Conservation (phyloP, 225 moss, liverwort and hornwort species). For the Sphagnum tenellum region DNA sequence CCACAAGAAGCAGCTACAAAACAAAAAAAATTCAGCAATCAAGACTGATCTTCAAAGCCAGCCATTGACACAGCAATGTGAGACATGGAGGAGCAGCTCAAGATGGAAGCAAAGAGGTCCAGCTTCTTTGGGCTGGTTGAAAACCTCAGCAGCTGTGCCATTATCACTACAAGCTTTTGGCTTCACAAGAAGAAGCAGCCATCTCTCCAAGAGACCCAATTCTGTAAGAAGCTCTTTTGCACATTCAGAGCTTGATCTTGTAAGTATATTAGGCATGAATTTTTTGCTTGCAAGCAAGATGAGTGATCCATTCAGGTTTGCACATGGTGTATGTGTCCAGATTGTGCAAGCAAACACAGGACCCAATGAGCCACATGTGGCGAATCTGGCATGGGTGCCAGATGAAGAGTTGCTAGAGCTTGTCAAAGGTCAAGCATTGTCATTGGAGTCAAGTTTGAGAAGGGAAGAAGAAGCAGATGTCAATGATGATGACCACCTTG, state of each 20-base stretch:
- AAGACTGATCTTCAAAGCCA: conserved; percentile 11
- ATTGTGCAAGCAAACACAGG: conserved; percentile 68
- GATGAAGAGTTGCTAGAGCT: conserved; percentile 74
- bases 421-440: conserved; percentile 35
- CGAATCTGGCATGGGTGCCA: conserved; percentile 82
- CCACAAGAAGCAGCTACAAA: conserved; percentile 6
- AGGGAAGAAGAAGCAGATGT: conserved; percentile 12
- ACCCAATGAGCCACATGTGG: conserved; percentile 96
- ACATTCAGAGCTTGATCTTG: neutral
- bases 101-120: conserved; percentile 18
- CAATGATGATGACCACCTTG: conserved; percentile 54
- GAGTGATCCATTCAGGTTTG: too few species aligned
- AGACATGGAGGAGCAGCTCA: conserved; percentile 20
- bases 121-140: conserved; percentile 33
- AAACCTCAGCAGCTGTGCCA: conserved; percentile 15
- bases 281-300: too few species aligned
- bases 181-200: conserved; percentile 6
- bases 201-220: conserved; percentile 30
- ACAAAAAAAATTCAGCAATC: conserved; percentile 7
- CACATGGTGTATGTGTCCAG: conserved; percentile 4
- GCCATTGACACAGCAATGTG: conserved; percentile 19
- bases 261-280: conserved; percentile 2
- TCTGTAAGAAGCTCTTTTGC: conserved; percentile 26
- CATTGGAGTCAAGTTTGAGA: conserved; percentile 37
- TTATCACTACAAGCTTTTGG: conserved; percentile 7